Conservation (phyloP, 225 moss, liverwort and hornwort species). For the Physcomitrellopsis africana region DNA sequence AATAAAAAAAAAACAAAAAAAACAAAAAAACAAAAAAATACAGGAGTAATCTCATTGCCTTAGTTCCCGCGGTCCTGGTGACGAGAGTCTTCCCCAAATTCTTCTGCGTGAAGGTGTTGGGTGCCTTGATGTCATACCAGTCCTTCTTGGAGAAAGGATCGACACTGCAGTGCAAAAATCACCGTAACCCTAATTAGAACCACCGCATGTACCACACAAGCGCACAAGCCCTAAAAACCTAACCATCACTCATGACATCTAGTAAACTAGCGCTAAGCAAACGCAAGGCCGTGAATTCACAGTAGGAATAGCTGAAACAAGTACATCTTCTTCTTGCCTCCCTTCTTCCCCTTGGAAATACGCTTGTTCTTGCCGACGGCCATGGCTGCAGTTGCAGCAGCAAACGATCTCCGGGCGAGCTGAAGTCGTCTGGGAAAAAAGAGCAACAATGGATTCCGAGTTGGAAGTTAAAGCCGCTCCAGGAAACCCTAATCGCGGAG, state of each 20-base stretch:
- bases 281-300: not conserved
- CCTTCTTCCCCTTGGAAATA: slow-evolving; percentile 69
- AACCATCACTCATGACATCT: not conserved
- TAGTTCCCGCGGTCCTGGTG: slow-evolving; percentile 63
- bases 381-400: slow-evolving; percentile 33
- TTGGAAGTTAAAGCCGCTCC: no score
- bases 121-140: slow-evolving; percentile 70
- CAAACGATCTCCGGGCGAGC: slow-evolving; percentile 18
- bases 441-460: no score
- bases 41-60: slow-evolving; percentile 45
- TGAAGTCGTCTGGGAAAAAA: no score
- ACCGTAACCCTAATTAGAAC: not conserved
- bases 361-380: slow-evolving; percentile 74
- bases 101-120: slow-evolving; percentile 53
- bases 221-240: slow-evolving; percentile 9
- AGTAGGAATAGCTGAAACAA: no score
- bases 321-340: slow-evolving; percentile 70
- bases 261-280: no score
- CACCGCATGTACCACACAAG: not conserved
- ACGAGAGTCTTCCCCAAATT: slow-evolving; percentile 65
- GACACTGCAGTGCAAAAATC: slow-evolving; percentile 46
- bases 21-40: no score
- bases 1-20: no score
- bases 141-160: slow-evolving; percentile 74
- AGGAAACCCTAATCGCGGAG: no score